Base-by-base conservation (phyloP, 768 basidiomycete species). In the Cystofilobasidium ferigula region DNA sequence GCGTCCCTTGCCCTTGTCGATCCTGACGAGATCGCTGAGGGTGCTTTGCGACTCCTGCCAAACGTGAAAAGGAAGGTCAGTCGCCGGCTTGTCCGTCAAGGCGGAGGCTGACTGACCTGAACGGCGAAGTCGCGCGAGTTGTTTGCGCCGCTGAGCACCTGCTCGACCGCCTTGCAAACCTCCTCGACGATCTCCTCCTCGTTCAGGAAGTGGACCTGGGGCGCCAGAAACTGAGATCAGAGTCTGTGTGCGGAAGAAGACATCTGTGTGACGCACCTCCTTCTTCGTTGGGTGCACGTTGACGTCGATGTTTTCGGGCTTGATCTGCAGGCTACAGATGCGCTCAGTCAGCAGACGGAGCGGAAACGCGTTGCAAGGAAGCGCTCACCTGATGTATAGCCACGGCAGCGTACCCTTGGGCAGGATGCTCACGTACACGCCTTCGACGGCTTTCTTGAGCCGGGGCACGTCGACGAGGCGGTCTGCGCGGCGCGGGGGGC, bases 281-380 rank as follows among this genome's bases (percentile, higher is more conserved):
- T 88, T 86, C 74, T 99, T 99, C 2, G 95, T 98, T 0, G 94
- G 95, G 73, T 97, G 93, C 10, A 98, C 91, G 71, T 99, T 99
- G 62, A 97, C 93, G 71, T 99, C 95, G 22, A 99, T 86, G 30
- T 87, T 84, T 35, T 84, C 81, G 0, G 92, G 90, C 68, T 91
- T 86, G 70, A 97, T 85, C 47, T 85, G 80, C 48, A 98, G 75
- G 70, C 92, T 93, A 67, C 13, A 32, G 30, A 54, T 16, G 56
- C 48, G 30, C 57, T 63, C 28, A 32, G 3, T n/a, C 47, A 53
- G 32, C 47, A 36, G 63, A 18, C 58, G 18, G 68, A 32, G 48
- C n/a, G 40, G 26, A 26, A 24, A 32, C 10, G 38, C 18, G 63
- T n/a, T 16, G 1, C 13, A 20, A 26, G 18, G 38, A 4, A 26